These are phyloP conservation scores for Coemansia sp. DNA, from an alignment of 192 early-diverging fungal species.

Conservation along the genomic window DNA sequence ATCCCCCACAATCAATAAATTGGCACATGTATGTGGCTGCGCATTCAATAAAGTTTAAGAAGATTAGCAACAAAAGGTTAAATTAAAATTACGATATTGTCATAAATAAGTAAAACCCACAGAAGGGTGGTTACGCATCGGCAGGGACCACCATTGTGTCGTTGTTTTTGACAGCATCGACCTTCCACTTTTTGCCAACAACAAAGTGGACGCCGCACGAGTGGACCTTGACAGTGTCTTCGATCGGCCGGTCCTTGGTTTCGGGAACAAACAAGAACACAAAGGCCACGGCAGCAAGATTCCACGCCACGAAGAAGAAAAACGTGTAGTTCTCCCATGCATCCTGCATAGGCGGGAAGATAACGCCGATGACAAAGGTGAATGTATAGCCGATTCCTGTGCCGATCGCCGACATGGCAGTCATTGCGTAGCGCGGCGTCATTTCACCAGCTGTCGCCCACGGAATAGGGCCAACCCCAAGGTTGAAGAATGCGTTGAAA, in stretches of 20 bases:
- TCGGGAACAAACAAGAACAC: slow-evolving; percentile 76
- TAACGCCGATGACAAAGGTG: slow-evolving; percentile 63
- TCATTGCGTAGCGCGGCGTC: slow-evolving; percentile 73
- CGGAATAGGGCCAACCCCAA: slow-evolving; percentile 81
- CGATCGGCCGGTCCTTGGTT: slow-evolving; percentile 76
- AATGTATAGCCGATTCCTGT: slow-evolving; percentile 75
- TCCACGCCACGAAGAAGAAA: slow-evolving; percentile 71
- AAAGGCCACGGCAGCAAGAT: slow-evolving; percentile 66
- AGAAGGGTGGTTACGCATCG: background rate
- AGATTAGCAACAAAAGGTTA: too few species aligned
- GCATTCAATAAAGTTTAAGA: too few species aligned
- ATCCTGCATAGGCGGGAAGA: slow-evolving; percentile 60
- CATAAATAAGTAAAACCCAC: too few species aligned
- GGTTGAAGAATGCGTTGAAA: slow-evolving; percentile 76
- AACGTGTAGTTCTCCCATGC: slow-evolving; percentile 59
- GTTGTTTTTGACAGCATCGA: slow-evolving; percentile 28
- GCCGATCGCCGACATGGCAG: slow-evolving; percentile 68
- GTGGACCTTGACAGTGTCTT: slow-evolving; percentile 59
- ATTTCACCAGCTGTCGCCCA: slow-evolving; percentile 81
- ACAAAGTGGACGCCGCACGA: slow-evolving; percentile 53
- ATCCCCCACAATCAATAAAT: too few species aligned
- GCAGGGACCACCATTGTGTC: background rate
- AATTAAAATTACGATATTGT: too few species aligned
- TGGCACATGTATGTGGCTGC: too few species aligned
- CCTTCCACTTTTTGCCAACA: slow-evolving; percentile 52